Evolutionary conservation across 495 filamentous ascomycete species (phyloP), one percentile per base, ranked within the genome.

Genomic region (Daldinia childiae): DNA sequence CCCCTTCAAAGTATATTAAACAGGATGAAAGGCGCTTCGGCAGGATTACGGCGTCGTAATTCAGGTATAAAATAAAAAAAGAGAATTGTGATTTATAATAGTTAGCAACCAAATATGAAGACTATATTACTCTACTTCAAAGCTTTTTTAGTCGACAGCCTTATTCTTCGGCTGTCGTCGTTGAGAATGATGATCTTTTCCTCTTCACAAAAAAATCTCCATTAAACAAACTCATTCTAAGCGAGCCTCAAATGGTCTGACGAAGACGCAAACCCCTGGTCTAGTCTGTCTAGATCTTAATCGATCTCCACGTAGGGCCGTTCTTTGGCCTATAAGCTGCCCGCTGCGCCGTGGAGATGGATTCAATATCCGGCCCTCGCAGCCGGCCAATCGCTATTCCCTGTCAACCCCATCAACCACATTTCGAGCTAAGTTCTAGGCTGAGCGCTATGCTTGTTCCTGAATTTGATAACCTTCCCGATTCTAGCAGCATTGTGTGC

Each of bases 391-490:
- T 69, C 36, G 29, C 21, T 15, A 26, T 8, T 17, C 62, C 61
- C 34, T 51, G 51, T 45, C 59, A 56, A 7, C 41, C 56, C 55
- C 7, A 15, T 52, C 12, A n/a, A 54, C 24, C 5, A n/a, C 26
- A 54, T 54, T 26, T 45, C 52, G 43, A 45, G 54, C 12, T 54
- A 43, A 27, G 58, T 62, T 59, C 66, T 66, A 41, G 66, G 52
- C 66, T 66, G 51, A 66, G 30, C 58, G 36, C 71, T 69, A 66
- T 69, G 61, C 71, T 50, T 66, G 71, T 73, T 73, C 71, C 71
- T 73, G 36, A 24, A 30, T 14, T 29, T 32, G 50, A 41, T 38
- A n/a, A 60, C 51, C 56, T 62, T 60, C 71, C 60, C 50, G 21
- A 73, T 57, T 34, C 36, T 63, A 30, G 56, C 38, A 48, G 50